Percentiles rank a stretch among this genome's conserved stretches.
phyloP scores from a whole-genome alignment of 306 rosid species.

The Malus orientalis region DNA sequence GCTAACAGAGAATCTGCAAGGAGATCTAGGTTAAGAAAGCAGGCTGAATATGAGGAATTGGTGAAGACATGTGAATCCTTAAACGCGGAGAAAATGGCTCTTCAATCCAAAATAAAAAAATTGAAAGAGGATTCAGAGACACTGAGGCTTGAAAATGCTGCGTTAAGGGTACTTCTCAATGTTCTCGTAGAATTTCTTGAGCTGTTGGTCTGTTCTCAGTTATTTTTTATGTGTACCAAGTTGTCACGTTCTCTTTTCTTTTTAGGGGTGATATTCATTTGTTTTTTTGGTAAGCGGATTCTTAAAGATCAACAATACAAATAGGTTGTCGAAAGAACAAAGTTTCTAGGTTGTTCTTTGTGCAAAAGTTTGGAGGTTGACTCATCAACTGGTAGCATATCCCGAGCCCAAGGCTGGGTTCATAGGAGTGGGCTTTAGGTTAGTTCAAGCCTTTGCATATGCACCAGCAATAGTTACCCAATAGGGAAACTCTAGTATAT shows the following conservation, averaged over 20 bases:
- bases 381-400: neutral
- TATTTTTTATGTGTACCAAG: neutral
- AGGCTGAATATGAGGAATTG: conserved; percentile 27
- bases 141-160: conserved; percentile 26
- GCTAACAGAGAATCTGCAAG: conserved; percentile 38
- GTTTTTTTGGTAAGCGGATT: neutral
- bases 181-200: neutral
- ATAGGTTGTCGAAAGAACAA: neutral
- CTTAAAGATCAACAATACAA: neutral
- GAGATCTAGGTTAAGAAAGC: conserved; percentile 32
- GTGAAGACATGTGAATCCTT: conserved; percentile 15
- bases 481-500: neutral
- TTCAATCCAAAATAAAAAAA: conserved; percentile 18
- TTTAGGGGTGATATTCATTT: neutral
- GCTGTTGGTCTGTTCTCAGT: neutral
- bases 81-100: conserved; percentile 15
- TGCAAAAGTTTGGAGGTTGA: neutral
- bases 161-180: conserved; percentile 16
- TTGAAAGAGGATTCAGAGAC: conserved; percentile 11
- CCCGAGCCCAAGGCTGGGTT: neutral
- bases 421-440: neutral
- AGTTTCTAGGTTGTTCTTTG: neutral
- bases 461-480: neutral
- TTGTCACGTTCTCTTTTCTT: neutral
- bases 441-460: neutral